phyloP scores from a whole-genome alignment of 805 yeast species.

The Starmera pachycereana region DNA sequence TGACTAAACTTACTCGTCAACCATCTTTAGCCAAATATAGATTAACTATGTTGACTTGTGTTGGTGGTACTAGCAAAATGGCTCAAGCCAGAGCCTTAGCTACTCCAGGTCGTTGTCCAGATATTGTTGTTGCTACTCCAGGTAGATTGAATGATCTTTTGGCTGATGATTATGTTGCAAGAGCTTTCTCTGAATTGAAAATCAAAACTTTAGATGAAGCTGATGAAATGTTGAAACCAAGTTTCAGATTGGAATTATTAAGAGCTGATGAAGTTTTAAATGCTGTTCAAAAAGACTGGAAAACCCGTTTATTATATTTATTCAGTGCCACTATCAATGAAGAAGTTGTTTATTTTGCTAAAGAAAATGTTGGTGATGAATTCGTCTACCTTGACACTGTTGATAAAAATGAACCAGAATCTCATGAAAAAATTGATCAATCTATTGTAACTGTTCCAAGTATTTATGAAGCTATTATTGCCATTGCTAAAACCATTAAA shows the following conservation, averaged over 20 bases:
- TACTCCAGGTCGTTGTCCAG: constrained; percentile 25
- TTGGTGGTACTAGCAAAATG: constrained; percentile 52
- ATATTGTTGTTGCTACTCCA: constrained; percentile 79
- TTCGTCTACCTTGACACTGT: constrained; percentile 66
- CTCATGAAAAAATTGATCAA: constrained; percentile 72
- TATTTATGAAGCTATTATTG: constrained; percentile 48
- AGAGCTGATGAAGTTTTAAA: constrained; percentile 42
- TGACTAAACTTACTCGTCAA: constrained; percentile 34
- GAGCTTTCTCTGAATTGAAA: constrained; percentile 40
- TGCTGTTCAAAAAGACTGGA: constrained; percentile 30
- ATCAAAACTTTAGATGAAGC: constrained; percentile 85
- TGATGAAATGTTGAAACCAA: constrained; percentile 74
- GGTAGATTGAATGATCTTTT: constrained; percentile 69
- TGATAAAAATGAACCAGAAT: constrained; percentile 60
- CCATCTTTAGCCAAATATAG: constrained; percentile 13
- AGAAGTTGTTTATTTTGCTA: constrained; percentile 57
- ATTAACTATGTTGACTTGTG: constrained; percentile 40
- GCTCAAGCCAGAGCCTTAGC: constrained; percentile 26
- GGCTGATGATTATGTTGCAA: constrained; percentile 31
- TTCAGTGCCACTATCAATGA: constrained; percentile 85
- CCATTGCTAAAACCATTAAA: constrained; percentile 42
- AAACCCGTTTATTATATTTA: constrained; percentile 39
- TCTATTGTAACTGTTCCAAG: constrained; percentile 42
- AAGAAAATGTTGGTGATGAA: constrained; percentile 40
- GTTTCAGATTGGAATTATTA: constrained; percentile 60